Evolutionary conservation across 176 grass and related monocot species (phyloP), one percentile per base, ranked within the genome.

Genomic region (Phoenix roebelenii): DNA sequence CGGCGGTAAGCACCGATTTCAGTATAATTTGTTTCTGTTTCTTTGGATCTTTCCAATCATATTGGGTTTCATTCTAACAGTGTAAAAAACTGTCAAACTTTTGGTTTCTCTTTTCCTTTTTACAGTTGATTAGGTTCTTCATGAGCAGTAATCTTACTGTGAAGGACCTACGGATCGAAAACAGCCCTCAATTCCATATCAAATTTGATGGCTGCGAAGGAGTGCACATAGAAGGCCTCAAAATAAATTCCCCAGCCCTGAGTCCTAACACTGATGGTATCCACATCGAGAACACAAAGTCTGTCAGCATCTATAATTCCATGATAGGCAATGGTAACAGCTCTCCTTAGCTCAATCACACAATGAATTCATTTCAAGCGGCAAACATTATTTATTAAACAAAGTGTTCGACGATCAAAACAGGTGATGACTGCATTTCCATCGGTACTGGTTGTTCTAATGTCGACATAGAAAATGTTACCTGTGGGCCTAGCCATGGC

Each of bases 211-310:
- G 5, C 48, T 94, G 89, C 63, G 55, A 64, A 3, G 55, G 74
- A 14, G 89, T 94, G 25, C 63, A 25, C 51, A 83, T 94, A 59
- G 79, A 78, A 65, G 68, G 62, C 15, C 65, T 95, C 53, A 53
- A 16, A 35, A 68, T 95, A 60, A 82, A 72, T 57, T 85, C 84
- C 16, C 89, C 81, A 22, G 54, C 81, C 17, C 75, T 60, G 17
- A 95, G 89, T 68, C 89, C 84, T 50, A 95, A 95, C 75, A 95
- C 89, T 23, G 89, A 95, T 66, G 84, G 89, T 56, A 74, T 95
- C 66, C 89, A 94, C 72, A 72, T 94, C 23, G 84, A 94, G 81
- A 94, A 85, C 71, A 94, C 84, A 3, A 85, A 59, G 50, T 61
- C 59, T 14, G 84, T 88, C 17, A 16, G 58, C 49, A 95, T 95